Conservation (phyloP, 371 early-diverging fungal genomes). For the Circinella minor region DNA sequence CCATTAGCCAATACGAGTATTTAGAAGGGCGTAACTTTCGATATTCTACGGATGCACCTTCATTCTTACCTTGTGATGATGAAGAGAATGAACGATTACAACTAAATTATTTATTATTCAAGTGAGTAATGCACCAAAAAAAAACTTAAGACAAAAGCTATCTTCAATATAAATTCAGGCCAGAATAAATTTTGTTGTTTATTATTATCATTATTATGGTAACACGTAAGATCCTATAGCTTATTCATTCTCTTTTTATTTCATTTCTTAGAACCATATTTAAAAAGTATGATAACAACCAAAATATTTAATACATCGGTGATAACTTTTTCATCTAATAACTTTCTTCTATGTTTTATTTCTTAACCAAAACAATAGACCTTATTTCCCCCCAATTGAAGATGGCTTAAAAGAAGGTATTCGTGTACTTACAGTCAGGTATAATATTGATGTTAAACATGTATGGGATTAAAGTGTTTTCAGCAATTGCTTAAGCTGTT, state of each 20-base stretch:
- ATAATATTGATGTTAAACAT: background rate
- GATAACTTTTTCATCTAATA: background rate
- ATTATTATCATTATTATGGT: too few relatives aligned
- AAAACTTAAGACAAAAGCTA: too few relatives aligned
- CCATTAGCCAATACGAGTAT: slow-evolving; percentile 33
- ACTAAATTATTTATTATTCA: slow-evolving; percentile 37
- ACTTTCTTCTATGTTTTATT: background rate
- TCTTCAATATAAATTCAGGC: too few relatives aligned
- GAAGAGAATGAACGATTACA: slow-evolving; percentile 50
- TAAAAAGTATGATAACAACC: background rate
- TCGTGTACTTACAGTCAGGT: slow-evolving; percentile 8
- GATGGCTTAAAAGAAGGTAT: slow-evolving; percentile 7
- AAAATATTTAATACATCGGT: background rate
- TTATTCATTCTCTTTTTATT: background rate
- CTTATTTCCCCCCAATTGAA: slow-evolving; percentile 8
- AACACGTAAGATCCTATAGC: too few relatives aligned
- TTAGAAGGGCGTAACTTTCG: slow-evolving; percentile 37
- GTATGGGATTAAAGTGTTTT: too few relatives aligned
- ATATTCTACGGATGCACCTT: slow-evolving; percentile 19
- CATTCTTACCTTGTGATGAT: slow-evolving; percentile 50
- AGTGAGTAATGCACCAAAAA: slow-evolving; percentile 12
- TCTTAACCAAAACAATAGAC: background rate
- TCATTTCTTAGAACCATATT: slow-evolving; percentile 10
- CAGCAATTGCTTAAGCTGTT: too few relatives aligned
- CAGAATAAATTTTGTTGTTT: too few relatives aligned